These are phyloP conservation scores for Chlorella ohadii DNA, from an alignment of 139 green algal species.

Conservation along the genomic window DNA sequence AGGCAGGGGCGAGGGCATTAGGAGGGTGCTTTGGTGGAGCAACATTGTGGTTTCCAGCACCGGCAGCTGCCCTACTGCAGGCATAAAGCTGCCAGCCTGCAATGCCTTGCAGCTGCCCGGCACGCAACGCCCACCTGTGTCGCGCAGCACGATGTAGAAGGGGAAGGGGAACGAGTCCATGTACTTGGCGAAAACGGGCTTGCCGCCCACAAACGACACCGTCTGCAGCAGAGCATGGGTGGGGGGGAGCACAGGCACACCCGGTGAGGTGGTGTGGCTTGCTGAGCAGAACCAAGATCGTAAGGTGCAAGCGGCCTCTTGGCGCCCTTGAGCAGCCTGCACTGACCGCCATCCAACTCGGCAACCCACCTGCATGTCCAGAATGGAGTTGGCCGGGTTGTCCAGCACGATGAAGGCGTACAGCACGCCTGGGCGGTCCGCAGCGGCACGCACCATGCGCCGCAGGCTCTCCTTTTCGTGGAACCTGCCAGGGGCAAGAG, in stretches of 20 bases:
- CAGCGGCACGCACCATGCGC: constrained; percentile 66
- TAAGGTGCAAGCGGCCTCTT: too few relatives aligned
- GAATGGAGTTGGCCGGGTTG: constrained; percentile 71
- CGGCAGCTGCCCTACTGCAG: too few relatives aligned
- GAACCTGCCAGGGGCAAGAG: constrained; percentile 70
- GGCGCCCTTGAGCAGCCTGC: background rate
- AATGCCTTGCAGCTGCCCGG: too few relatives aligned
- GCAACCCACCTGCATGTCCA: constrained; percentile 83
- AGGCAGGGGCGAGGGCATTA: background rate
- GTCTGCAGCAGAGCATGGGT: constrained; percentile 74
- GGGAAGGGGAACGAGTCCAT: constrained; percentile 99
- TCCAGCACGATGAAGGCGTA: constrained; percentile 94
- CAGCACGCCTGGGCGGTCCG: constrained; percentile 77
- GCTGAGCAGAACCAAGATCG: too few relatives aligned
- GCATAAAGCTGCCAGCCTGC: too few relatives aligned
- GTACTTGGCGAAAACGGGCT: constrained; percentile 93
- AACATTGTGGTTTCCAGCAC: too few relatives aligned
- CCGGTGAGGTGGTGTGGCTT: too few relatives aligned
- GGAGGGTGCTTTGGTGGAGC: too few relatives aligned
- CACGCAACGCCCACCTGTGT: constrained; percentile 64
- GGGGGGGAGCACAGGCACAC: too few relatives aligned
- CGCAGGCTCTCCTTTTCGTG: constrained; percentile 94
- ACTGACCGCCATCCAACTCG: background rate
- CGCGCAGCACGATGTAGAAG: constrained; percentile 94
- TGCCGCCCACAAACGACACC: constrained; percentile 89